A percentile compares a stretch with the other conserved stretches of the same genome.
Conservation (phyloP, 805 yeast genomes). For the Candida verbasci region DNA sequence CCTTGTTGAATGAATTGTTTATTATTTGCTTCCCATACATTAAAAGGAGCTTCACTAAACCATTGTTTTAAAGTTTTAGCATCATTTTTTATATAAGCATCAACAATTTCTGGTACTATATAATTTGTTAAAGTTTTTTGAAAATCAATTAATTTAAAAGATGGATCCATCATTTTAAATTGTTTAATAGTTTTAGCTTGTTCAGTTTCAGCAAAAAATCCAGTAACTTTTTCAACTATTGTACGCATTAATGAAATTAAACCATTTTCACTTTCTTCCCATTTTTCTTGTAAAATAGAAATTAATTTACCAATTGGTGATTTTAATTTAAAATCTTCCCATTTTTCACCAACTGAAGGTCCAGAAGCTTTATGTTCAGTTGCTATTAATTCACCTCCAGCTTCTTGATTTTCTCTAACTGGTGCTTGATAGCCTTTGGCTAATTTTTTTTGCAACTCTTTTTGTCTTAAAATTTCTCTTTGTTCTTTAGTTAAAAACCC, state of each 20-base stretch:
- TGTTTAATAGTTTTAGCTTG: conserved; percentile 85
- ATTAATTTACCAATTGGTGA: conserved; percentile 65
- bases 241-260: conserved; percentile 77
- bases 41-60: conserved; percentile 96
- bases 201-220: conserved; percentile 94
- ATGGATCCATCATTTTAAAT: conserved; percentile 86
- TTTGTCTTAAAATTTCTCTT: conserved; percentile 62
- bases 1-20: conserved; percentile 91
- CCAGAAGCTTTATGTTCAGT: conserved; percentile 78
- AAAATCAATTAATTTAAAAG: conserved; percentile 75
- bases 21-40: conserved; percentile 89
- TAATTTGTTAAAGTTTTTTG: conserved; percentile 81
- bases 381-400: conserved; percentile 77
- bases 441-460: conserved; percentile 48
- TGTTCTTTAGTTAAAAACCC: conserved; percentile 84
- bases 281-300: conserved; percentile 58
- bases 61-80: conserved; percentile 76
- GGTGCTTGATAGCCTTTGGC: conserved; percentile 61
- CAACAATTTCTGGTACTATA: conserved; percentile 91
- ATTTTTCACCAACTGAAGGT: conserved; percentile 58
- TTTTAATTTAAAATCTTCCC: conserved; percentile 63
- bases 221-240: conserved; percentile 71
- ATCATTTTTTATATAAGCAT: conserved; percentile 92
- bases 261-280: conserved; percentile 96
- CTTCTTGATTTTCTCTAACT: conserved; percentile 72